Evolutionary conservation across 2,329 filamentous ascomycete genomes (phyloP), one percentile per base, ranked within the genome.

Genomic region (Helicocarpus griseus): DNA sequence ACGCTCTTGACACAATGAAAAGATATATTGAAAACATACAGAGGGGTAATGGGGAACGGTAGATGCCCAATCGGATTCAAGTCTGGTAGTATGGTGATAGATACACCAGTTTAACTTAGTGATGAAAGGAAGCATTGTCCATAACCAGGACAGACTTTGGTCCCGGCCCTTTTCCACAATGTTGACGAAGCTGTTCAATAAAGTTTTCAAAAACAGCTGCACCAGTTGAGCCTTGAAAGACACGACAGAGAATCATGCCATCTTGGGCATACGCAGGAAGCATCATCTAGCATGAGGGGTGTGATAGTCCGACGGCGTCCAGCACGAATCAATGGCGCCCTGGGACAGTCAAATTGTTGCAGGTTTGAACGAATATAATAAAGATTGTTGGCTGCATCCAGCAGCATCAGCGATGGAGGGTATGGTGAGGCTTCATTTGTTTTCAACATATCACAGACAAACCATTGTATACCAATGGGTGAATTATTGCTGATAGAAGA

Each of bases 31-130:
- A n/a, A n/a, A n/a, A n/a, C n/a, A n/a, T n/a, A n/a, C n/a, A n/a
- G n/a, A n/a, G n/a, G n/a, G n/a, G n/a, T n/a, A n/a, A n/a, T n/a
- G n/a, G n/a, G n/a, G n/a, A n/a, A n/a, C n/a, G n/a, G n/a, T n/a
- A n/a, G n/a, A n/a, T n/a, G n/a, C n/a, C n/a, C 60, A 50, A 68
- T 66, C 21, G 63, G 65, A 53, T 67, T 68, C 17, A 68, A 54
- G 54, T 67, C 62, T 11, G 63, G 67, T 31, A 60, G 58, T 31
- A 59, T 54, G 49, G 36, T 49, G 55, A 68, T 54, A 68, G 55
- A 54, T 64, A 45, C 50, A 59, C 22, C 22, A 66, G 54, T 49
- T 57, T 54, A 28, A 64, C 57, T 35, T 54, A 57, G 48, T 54
- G 55, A 51, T 65, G 54, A 51, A 55, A 61, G 21, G 56, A 61